Evolutionary conservation across 208 protist species (phyloP), one percentile per base, ranked within the genome.

Genomic region (Leishmania arabica): DNA sequence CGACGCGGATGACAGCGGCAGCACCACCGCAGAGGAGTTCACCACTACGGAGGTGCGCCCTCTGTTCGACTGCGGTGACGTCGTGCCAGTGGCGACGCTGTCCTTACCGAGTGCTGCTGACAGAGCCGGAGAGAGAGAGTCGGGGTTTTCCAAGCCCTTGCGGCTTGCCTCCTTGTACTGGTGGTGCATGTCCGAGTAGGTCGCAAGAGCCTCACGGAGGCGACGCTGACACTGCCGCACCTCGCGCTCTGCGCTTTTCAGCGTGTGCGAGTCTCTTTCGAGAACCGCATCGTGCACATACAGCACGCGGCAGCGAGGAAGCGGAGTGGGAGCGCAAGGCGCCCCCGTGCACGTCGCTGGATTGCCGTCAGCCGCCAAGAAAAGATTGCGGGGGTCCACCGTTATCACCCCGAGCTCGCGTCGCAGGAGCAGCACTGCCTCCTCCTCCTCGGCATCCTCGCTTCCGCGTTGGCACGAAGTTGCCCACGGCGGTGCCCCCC

Each of bases 291-390:
- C 58, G 78, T 80, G 82, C 8, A 76, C 13, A 27, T 77, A 86
- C 21, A 82, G 64, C 24, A 86, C 82, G 27, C 82, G 82, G 47
- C 82, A 80, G 58, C 13, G 3, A 1, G 81, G 81, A 60, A 85
- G 72, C 51, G 69, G 34, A 1, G 76, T 73, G n/a, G 76, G 11
- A 9, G 47, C 71, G 60, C 76, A 56, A 1, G 62, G 76, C 27
- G 37, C 47, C 21, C 71, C 24, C 13, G 64, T 60, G 49, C 47
- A 72, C 62, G 31, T n/a, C 42, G 45, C 64, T 47, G 76, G 24
- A 51, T 56, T 40, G 60, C n/a, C 45, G 49, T 45, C 37, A 31
- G 19, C 45, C 2, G 31, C 64, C 19, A 49, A 72, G 21, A 79
- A 56, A 19, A 79, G 49, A 11, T 56, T 47, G 45, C 58, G 13